Conservation (phyloP, 805 yeast species). For the Sugiyamaella valdiviana region DNA sequence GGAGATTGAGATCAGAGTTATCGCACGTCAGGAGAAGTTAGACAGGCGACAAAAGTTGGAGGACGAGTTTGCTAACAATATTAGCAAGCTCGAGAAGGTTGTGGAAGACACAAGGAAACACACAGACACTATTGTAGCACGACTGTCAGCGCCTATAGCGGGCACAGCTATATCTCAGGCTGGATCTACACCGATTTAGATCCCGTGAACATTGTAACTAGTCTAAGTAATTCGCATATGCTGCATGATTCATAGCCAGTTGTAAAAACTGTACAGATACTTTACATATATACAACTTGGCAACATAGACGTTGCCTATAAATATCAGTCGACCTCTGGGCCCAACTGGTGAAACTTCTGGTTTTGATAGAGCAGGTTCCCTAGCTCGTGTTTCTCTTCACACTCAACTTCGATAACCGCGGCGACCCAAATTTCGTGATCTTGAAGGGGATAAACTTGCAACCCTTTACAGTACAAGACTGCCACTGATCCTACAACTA, state of each 20-base stretch:
- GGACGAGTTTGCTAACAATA: conserved; percentile 30
- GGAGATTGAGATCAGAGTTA: conserved; percentile 23
- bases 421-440: conserved; percentile 90
- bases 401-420: conserved; percentile 41
- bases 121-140: not conserved
- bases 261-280: too few relatives aligned
- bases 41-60: conserved; percentile 28
- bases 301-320: not conserved
- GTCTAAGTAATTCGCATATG: too few relatives aligned
- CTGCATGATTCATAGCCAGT: too few relatives aligned
- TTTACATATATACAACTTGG: too few relatives aligned
- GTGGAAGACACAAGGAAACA: conserved; percentile 22
- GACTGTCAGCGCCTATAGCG: not conserved
- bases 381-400: conserved; percentile 25
- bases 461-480: conserved; percentile 26
- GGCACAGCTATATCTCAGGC: too few relatives aligned
- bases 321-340: conserved; percentile 26
- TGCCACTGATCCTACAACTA: conserved; percentile 22
- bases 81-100: conserved; percentile 30
- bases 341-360: conserved; percentile 33
- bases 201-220: too few relatives aligned
- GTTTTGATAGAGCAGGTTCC: conserved; percentile 22
- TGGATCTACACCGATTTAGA: too few relatives aligned
- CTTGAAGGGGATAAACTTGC: conserved; percentile 46
- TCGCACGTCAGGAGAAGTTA: conserved; percentile 24